These are phyloP conservation scores for Pythium sukuiense DNA, from an alignment of 352 stramenopile genomes.

Conservation along the genomic window DNA sequence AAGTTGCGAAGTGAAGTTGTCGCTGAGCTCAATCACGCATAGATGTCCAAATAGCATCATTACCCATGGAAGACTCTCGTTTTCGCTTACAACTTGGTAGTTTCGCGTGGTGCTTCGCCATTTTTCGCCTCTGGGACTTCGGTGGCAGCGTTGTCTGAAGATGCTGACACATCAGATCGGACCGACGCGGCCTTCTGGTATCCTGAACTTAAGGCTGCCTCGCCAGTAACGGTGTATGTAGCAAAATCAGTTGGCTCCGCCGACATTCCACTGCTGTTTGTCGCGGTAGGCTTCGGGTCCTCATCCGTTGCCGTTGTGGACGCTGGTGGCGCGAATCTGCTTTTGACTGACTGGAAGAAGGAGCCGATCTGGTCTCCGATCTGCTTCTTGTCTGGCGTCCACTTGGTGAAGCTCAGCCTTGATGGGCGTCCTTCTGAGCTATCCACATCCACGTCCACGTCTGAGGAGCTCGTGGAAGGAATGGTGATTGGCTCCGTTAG, in stretches of 20 bases:
- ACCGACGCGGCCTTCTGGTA: not conserved
- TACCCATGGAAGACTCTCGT: not conserved
- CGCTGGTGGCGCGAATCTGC: slow-evolving; percentile 1
- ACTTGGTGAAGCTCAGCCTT: slow-evolving; percentile 24
- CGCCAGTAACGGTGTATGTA: no score
- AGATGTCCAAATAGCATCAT: not conserved
- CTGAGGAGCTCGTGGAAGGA: not conserved
- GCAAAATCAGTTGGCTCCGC: not conserved
- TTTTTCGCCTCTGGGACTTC: not conserved
- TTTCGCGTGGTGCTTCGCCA: not conserved
- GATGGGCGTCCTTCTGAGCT: slow-evolving; percentile 20
- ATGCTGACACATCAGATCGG: not conserved
- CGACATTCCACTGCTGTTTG: not conserved
- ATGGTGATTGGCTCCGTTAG: slow-evolving; percentile 11
- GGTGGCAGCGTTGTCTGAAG: not conserved
- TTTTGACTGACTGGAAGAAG: slow-evolving; percentile 30
- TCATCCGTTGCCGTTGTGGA: not conserved
- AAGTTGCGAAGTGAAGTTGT: slow-evolving; percentile 29
- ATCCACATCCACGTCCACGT: slow-evolving; percentile 17
- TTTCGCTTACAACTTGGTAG: not conserved
- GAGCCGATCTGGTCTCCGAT: slow-evolving; percentile 27
- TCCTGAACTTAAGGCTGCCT: not conserved
- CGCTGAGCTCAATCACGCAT: not conserved
- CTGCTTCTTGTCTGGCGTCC: slow-evolving; percentile 24
- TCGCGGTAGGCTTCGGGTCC: slow-evolving; percentile 18